Conservation (phyloP, 1,284 basidiomycete genomes). For the Phellinidium pouzarii region DNA sequence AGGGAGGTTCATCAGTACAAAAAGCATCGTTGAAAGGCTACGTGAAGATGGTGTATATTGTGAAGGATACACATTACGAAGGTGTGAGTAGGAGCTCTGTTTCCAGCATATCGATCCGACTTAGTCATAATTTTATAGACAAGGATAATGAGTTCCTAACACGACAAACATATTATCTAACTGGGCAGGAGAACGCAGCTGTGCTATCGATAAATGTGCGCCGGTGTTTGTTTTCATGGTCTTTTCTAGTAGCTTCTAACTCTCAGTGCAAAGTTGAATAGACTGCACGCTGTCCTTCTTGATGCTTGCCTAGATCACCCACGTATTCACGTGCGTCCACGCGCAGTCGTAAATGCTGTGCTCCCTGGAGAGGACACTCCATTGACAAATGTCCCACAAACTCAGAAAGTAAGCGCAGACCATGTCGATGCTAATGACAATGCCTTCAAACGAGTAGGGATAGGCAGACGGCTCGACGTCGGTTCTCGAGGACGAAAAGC, state of each 20-base stretch:
- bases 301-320: neutral
- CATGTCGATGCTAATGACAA: too few species aligned
- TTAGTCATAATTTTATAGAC: neutral
- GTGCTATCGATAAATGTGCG: constrained; percentile 1
- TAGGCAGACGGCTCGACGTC: neutral
- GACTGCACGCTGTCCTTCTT: neutral
- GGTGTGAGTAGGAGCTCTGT: too few species aligned
- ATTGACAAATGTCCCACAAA: neutral
- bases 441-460: neutral
- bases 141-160: neutral
- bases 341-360: constrained; percentile 1
- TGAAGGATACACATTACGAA: neutral
- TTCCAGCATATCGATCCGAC: too few species aligned
- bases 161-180: neutral
- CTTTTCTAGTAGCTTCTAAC: too few species aligned
- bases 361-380: neutral
- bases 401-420: too few species aligned
- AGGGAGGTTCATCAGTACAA: neutral
- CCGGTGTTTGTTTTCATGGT: too few species aligned
- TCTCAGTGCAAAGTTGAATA: constrained; percentile 2
- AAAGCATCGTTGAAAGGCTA: neutral
- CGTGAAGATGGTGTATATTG: neutral
- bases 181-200: neutral
- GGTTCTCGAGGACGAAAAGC: neutral
- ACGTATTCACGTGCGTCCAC: constrained; percentile 2